These are phyloP conservation scores for Jaapia argillacea DNA, from an alignment of 768 basidiomycete genomes.

Conservation along the genomic window DNA sequence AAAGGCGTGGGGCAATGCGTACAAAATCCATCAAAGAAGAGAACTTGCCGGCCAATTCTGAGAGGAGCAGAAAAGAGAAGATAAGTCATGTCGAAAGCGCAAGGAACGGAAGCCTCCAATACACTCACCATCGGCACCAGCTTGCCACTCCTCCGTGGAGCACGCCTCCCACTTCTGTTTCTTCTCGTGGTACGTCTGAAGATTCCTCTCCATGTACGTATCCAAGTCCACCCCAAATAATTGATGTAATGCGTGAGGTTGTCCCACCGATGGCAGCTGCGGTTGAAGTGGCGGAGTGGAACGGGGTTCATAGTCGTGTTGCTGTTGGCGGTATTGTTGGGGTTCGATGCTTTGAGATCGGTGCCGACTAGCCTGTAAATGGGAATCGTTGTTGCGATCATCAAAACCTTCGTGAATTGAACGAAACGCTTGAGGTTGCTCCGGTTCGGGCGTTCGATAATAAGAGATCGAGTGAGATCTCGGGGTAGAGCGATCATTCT, in stretches of 20 bases:
- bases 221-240: slow-evolving; percentile 36
- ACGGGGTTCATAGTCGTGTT: not conserved
- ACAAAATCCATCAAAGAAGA: slow-evolving; percentile 39
- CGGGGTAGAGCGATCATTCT: too few relatives aligned
- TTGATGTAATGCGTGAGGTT: slow-evolving; percentile 19
- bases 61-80: not conserved
- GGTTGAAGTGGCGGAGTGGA: not conserved
- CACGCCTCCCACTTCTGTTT: slow-evolving; percentile 40
- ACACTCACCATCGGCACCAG: slow-evolving; percentile 40
- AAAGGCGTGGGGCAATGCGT: slow-evolving; percentile 13
- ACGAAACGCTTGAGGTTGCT: too few relatives aligned
- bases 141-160: slow-evolving; percentile 41
- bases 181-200: slow-evolving; percentile 33
- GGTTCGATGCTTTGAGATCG: too few relatives aligned
- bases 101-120: too few relatives aligned
- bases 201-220: slow-evolving; percentile 27
- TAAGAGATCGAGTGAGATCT: too few relatives aligned
- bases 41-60: slow-evolving; percentile 32
- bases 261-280: not conserved
- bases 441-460: too few relatives aligned
- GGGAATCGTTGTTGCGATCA: too few relatives aligned
- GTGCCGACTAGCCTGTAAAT: too few relatives aligned
- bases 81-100: not conserved
- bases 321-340: not conserved
- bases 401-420: too few relatives aligned